Percentiles rank a stretch among this genome's conserved stretches.
Evolutionary conservation across 2,329 filamentous ascomycete species (phyloP).

Genomic region (Paecilomyces dactylethromorphus): DNA sequence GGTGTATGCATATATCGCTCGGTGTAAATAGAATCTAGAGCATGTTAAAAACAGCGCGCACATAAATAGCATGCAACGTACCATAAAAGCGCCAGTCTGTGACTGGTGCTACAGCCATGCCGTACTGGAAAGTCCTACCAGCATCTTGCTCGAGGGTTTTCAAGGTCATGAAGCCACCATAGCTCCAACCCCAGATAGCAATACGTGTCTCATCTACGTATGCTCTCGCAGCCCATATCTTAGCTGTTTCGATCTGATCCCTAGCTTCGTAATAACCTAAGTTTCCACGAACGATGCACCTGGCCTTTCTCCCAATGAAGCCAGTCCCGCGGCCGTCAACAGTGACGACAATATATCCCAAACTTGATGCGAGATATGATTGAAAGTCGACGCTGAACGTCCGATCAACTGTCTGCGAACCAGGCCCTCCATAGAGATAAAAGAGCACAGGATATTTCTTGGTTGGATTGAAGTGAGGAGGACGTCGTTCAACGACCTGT

Average conservation of each 20-base stretch:
- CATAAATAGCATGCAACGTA: conserved; percentile 18
- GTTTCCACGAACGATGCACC: conserved; percentile 74
- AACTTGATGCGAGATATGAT: conserved; percentile 72
- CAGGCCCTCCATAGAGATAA: conserved; percentile 87
- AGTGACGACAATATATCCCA: conserved; percentile 92
- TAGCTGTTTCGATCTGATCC: conserved; percentile 87
- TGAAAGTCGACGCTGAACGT: conserved; percentile 83
- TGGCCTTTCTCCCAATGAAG: conserved; percentile 75
- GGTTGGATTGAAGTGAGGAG: conserved; percentile 75
- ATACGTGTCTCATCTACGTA: conserved; percentile 80
- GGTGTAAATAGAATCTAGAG: conserved; percentile 29
- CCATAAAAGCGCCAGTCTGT: conserved; percentile 94
- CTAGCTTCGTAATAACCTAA: conserved; percentile 78
- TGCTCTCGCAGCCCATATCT: conserved; percentile 69
- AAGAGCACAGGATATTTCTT: conserved; percentile 93
- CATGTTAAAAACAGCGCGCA: background rate
- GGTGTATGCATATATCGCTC: conserved; percentile 91
- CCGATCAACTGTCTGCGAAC: conserved; percentile 82
- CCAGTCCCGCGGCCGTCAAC: conserved; percentile 92
- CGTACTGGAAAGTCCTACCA: conserved; percentile 86
- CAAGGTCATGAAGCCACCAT: conserved; percentile 88
- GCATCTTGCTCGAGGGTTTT: conserved; percentile 91
- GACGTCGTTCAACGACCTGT: conserved; percentile 74
- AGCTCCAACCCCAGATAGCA: conserved; percentile 98
- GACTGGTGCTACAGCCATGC: conserved; percentile 97